A percentile compares a stretch with the other conserved stretches of the same genome.
phyloP scores from a whole-genome alignment of 192 early-diverging fungal species.

The Jimgerdemannia flammicorona region DNA sequence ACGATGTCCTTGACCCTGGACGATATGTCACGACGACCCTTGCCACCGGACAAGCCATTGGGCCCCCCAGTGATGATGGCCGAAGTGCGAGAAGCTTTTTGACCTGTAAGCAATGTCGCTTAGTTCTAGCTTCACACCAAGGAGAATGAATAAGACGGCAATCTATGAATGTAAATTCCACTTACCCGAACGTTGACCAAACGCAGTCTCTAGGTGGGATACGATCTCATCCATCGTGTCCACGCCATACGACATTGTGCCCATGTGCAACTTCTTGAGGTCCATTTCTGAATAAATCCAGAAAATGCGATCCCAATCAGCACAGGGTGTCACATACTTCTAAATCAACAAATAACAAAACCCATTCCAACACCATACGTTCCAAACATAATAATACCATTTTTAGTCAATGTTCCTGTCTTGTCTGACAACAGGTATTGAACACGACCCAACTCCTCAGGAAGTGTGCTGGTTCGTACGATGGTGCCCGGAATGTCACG shows the following conservation, averaged over 20 bases:
- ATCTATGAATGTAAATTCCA: neutral
- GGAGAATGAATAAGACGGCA: too few relatives aligned
- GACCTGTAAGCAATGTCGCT: neutral
- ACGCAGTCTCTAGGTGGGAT: conserved; percentile 57
- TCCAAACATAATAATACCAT: conserved; percentile 48
- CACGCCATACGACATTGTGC: conserved; percentile 86
- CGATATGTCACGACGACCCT: conserved; percentile 78
- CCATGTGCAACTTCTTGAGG: conserved; percentile 91
- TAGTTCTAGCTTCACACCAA: too few relatives aligned
- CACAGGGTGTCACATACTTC: neutral
- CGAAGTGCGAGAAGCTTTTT: neutral
- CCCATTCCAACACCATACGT: neutral
- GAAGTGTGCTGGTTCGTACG: conserved; percentile 90
- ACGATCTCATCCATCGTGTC: conserved; percentile 91
- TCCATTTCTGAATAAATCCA: conserved; percentile 74
- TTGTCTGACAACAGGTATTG: conserved; percentile 94
- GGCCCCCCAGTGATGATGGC: neutral
- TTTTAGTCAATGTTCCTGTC: conserved; percentile 93
- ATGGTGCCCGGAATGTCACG: conserved; percentile 79
- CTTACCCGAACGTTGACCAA: conserved; percentile 1
- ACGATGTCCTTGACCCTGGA: conserved; percentile 85
- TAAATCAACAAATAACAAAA: neutral
- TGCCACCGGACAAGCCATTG: conserved; percentile 36
- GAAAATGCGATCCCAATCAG: neutral
- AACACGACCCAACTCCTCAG: conserved; percentile 93